Base-by-base conservation (phyloP, 2,329 filamentous ascomycete genomes). In the Paecilomyces sp. region DNA sequence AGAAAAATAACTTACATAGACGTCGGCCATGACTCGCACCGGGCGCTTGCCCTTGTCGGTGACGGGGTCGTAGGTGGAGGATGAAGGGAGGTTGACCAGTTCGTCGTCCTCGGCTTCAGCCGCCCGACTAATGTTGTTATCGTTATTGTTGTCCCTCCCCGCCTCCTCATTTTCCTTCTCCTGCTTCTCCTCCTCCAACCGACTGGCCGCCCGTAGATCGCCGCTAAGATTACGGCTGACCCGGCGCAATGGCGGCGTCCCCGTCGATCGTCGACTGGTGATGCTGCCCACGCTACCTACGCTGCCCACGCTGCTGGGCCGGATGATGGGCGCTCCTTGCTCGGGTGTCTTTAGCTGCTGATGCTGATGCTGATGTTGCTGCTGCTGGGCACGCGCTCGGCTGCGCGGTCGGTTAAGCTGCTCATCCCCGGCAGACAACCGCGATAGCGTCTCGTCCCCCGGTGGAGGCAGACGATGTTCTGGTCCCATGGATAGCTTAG, bases 31-130 rank as follows among this genome's bases (percentile, higher is more conserved):
- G 79, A 88, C 89, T 81, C 86, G 88, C 73, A 88, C 80, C 75
- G 90, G 90, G 78, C 85, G 87, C 79, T 91, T 92, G 80, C 90
- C 89, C 83, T 92, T 91, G 80, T 93, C 92, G 76, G 88, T 89
- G 77, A 91, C 83, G 69, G 91, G 90, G 73, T 88, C 88, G 79
- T 86, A 84, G 67, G 78, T 82, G 67, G 82, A 83, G 69, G 82
- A 84, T 68, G 75, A 78, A 57, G 76, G 67, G 65, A 77, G 70
- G 60, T 59, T 51, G 55, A 15, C n/a, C n/a, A 30, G 34, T 24
- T 50, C 34, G 55, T 41, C 30, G 30, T 25, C 33, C 6, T 34
- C 28, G 31, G 55, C 15, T 30, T 57, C n/a, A 62, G 36, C 64
- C 63, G 62, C 62, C 57, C 63, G 62, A 60, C 54, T 55, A 51